Evolutionary conservation across 2,329 filamentous ascomycete genomes (phyloP).

Genomic region (Myriosclerotinia scirpicola): DNA sequence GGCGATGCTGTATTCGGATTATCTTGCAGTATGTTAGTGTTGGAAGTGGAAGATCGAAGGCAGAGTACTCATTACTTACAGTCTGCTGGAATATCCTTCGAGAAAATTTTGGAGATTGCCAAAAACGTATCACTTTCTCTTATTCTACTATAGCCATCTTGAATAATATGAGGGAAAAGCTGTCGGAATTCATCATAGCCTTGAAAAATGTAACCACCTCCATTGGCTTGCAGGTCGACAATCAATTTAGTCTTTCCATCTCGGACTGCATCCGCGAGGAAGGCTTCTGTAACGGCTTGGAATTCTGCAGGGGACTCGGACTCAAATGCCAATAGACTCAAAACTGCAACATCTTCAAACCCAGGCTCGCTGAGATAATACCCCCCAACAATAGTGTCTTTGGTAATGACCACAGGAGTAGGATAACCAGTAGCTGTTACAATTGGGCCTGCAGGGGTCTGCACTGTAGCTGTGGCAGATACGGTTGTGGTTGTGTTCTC

Average conservation of each 20-base stretch:
- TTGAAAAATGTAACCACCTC: conserved; percentile 53
- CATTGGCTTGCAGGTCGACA: conserved; percentile 62
- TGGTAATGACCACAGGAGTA: conserved; percentile 31
- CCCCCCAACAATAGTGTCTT: conserved; percentile 35
- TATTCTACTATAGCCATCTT: conserved; percentile 35
- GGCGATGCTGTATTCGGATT: conserved; percentile 33
- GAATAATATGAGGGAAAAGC: conserved; percentile 40
- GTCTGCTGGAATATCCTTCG: conserved; percentile 29
- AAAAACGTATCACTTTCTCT: conserved; percentile 34
- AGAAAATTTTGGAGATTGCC: conserved; percentile 32
- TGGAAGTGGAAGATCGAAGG: too few relatives aligned
- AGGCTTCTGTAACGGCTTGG: conserved; percentile 37
- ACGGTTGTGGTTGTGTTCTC: background rate
- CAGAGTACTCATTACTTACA: conserved; percentile 16
- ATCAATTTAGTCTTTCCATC: conserved; percentile 59
- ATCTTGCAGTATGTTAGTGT: conserved; percentile 23
- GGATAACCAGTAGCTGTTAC: conserved; percentile 35
- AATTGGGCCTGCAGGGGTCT: conserved; percentile 23
- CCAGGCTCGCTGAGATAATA: conserved; percentile 38
- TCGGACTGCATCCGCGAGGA: conserved; percentile 49
- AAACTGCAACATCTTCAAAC: conserved; percentile 39
- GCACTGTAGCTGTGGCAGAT: background rate
- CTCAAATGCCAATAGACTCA: conserved; percentile 36
- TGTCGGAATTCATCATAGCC: conserved; percentile 52
- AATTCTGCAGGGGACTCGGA: conserved; percentile 35